Conservation (phyloP, 2,329 filamentous ascomycete genomes). For the Pseudovirgaria hyperparasitica region DNA sequence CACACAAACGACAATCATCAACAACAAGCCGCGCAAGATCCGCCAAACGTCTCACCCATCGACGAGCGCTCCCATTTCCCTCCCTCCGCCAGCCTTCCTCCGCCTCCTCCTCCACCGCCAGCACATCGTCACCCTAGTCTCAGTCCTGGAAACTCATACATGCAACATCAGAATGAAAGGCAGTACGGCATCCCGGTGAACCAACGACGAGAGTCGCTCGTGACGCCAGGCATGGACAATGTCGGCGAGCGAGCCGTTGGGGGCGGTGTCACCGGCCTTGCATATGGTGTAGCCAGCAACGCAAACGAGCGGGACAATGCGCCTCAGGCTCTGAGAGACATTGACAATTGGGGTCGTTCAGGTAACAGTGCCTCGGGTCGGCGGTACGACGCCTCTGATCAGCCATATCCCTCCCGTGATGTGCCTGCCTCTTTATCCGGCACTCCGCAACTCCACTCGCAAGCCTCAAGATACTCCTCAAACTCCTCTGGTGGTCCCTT, state of each 20-base stretch:
- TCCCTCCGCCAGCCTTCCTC: too few species aligned
- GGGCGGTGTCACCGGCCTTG: conserved; percentile 56
- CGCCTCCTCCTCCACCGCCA: conserved; percentile 22
- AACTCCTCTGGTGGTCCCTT: conserved; percentile 24
- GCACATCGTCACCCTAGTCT: conserved; percentile 16
- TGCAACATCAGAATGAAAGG: conserved; percentile 11
- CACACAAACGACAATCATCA: too few species aligned
- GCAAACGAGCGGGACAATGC: conserved; percentile 48
- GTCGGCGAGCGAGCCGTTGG: conserved; percentile 46
- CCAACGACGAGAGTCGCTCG: conserved; percentile 10
- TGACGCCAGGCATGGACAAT: conserved; percentile 55
- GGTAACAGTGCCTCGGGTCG: conserved; percentile 7
- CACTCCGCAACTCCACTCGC: conserved; percentile 7
- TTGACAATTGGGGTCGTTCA: conserved; percentile 13
- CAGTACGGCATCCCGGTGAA: conserved; percentile 7
- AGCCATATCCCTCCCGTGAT: too few species aligned
- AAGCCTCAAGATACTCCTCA: conserved; percentile 24
- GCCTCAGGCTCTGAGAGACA: conserved; percentile 44
- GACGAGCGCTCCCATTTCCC: too few species aligned
- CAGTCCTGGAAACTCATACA: conserved; percentile 12
- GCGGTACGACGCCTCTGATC: too few species aligned
- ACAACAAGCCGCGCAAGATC: too few species aligned
- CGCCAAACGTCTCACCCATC: too few species aligned
- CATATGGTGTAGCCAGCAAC: conserved; percentile 53
- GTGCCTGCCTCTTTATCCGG: too few species aligned